A percentile compares a stretch with the other conserved stretches of the same genome.
Conservation (phyloP, 345 rosid species). For the Gossypium mustelinum region DNA sequence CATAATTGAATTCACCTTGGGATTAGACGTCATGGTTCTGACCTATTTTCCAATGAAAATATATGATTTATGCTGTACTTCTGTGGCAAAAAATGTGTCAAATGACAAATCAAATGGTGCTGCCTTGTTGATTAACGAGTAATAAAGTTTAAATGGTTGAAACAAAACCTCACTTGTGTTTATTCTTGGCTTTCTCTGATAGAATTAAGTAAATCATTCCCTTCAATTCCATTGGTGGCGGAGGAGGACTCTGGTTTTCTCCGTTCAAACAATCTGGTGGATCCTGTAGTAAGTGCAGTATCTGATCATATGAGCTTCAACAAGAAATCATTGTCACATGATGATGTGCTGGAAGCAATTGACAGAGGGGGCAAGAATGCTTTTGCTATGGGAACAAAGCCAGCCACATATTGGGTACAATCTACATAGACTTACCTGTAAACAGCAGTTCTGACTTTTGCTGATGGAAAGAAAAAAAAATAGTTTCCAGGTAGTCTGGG, state of each 20-base stretch:
- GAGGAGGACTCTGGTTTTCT: slow-evolving; percentile 84
- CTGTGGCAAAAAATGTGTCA: background rate
- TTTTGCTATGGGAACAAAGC: slow-evolving; percentile 46
- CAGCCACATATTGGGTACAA: slow-evolving; percentile 81
- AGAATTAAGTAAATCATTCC: slow-evolving; percentile 75
- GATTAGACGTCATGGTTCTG: background rate
- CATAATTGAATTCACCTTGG: background rate
- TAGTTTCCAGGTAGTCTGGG: background rate
- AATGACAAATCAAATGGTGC: background rate
- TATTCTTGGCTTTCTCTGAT: slow-evolving; percentile 21
- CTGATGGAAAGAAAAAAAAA: background rate
- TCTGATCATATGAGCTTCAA: slow-evolving; percentile 35
- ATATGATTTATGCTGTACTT: background rate
- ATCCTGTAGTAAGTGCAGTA: slow-evolving; percentile 59
- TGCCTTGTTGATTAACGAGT: background rate
- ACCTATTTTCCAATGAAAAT: background rate
- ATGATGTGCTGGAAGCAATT: slow-evolving; percentile 70
- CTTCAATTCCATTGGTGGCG: slow-evolving; percentile 86
- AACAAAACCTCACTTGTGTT: background rate
- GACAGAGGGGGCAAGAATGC: slow-evolving; percentile 77
- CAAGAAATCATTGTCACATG: slow-evolving; percentile 42
- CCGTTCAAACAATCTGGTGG: slow-evolving; percentile 60
- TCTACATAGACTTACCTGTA: background rate
- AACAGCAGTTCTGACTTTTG: slow-evolving; percentile 2
- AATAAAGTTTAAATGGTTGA: background rate